A percentile compares a stretch with the other conserved stretches of the same genome.
These are phyloP conservation scores for Boletellus sp. DNA, from an alignment of 1,284 basidiomycete species.

Conservation along the genomic window DNA sequence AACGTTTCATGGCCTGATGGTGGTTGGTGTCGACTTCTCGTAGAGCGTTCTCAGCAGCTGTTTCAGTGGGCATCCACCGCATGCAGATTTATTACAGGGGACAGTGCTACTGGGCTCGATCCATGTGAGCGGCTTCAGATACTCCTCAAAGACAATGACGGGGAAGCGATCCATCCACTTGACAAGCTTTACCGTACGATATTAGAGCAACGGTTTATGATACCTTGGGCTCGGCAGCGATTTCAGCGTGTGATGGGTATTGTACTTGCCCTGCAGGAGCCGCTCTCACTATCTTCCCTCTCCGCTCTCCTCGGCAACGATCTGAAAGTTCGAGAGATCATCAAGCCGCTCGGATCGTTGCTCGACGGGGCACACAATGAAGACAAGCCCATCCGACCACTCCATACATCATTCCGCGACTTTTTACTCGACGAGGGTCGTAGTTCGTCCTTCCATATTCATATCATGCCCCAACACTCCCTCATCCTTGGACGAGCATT, in stretches of 20 bases:
- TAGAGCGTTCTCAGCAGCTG: background rate
- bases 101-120: background rate
- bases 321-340: background rate
- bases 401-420: background rate
- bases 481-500: background rate
- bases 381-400: background rate
- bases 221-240: too few relatives aligned
- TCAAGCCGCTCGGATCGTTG: background rate
- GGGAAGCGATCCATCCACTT: background rate
- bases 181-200: background rate
- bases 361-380: background rate
- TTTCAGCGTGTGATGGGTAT: background rate
- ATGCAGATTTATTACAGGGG: slow-evolving; percentile 2
- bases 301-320: background rate
- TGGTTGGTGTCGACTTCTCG: slow-evolving; percentile 7
- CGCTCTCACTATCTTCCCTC: background rate
- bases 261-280: background rate
- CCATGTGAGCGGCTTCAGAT: background rate
- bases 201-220: background rate
- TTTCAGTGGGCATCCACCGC: slow-evolving; percentile 12
- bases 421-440: background rate
- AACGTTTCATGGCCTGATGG: background rate
- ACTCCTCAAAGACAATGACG: background rate
- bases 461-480: background rate
- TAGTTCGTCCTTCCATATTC: background rate